Conservation (phyloP, 345 rosid species). For the Linum lewisii region DNA sequence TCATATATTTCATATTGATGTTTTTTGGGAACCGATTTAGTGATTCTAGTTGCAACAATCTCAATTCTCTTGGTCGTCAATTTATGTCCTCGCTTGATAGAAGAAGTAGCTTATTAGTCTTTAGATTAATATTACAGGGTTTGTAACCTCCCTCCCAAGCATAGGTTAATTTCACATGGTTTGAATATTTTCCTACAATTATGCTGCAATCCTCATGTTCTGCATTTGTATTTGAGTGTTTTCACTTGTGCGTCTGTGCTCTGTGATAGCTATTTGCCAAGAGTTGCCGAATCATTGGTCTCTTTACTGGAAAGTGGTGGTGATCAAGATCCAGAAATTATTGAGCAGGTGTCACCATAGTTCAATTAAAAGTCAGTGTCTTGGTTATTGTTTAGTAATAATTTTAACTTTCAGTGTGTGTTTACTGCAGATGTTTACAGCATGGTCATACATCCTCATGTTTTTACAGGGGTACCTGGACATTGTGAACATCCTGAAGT, state of each 20-base stretch:
- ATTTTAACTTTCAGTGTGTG: not conserved
- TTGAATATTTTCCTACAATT: not conserved
- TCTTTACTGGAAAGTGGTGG: conserved; percentile 68
- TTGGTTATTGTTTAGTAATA: not conserved
- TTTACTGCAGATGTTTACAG: conserved; percentile 50
- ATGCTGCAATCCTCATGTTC: not conserved
- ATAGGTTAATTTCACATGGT: not conserved
- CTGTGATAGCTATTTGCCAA: conserved; percentile 49
- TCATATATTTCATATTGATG: not conserved
- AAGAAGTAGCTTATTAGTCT: not conserved
- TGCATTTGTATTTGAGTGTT: conserved; percentile 5
- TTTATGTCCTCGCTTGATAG: not conserved
- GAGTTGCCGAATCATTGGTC: conserved; percentile 44
- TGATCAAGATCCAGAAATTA: conserved; percentile 74
- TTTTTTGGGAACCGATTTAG: not conserved
- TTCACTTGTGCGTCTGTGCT: conserved; percentile 15
- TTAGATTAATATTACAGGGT: not conserved
- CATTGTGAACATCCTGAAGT: conserved; percentile 53
- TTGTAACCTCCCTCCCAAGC: not conserved
- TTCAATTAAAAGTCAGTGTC: conserved; percentile 15
- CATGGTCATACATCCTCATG: conserved; percentile 66
- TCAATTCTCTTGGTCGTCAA: not conserved
- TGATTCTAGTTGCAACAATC: not conserved
- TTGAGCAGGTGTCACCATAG: conserved; percentile 60
- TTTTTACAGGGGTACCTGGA: conserved; percentile 60